Evolutionary conservation across 2,329 filamentous ascomycete genomes (phyloP).

Genomic region (Lasiodiplodia citricola): DNA sequence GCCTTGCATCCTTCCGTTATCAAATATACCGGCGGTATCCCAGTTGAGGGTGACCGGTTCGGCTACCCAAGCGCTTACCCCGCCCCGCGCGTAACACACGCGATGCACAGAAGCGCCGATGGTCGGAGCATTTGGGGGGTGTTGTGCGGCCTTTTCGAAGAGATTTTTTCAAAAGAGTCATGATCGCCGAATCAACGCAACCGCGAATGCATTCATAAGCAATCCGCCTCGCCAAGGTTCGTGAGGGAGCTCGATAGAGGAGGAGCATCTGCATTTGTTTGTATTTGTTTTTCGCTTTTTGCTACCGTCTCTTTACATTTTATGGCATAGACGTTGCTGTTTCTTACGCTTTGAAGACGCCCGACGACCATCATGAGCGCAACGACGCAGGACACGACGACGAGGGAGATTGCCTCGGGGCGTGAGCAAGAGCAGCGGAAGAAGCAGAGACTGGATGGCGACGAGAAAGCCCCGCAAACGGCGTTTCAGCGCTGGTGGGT

Average conservation of each 20-base stretch:
- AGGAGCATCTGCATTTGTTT: neutral
- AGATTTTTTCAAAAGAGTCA: neutral
- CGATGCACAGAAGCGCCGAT: neutral
- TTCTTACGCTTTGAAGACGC: neutral
- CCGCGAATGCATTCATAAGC: neutral
- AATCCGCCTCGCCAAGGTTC: neutral
- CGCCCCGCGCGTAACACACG: neutral
- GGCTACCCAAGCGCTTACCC: neutral
- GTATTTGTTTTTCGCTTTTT: neutral
- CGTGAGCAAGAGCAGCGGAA: neutral
- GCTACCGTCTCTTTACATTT: neutral
- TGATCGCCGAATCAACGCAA: neutral
- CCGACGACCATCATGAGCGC: neutral
- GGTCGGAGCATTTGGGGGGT: neutral
- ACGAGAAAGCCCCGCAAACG: neutral
- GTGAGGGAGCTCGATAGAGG: neutral
- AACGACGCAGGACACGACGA: neutral
- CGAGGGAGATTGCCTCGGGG: neutral
- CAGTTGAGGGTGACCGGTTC: constrained; percentile 15
- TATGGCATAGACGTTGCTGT: neutral
- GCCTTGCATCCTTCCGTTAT: neutral
- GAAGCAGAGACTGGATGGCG: neutral
- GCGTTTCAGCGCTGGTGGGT: constrained; percentile 15
- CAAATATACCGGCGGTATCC: neutral
- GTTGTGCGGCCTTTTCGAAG: constrained; percentile 3